Base-by-base conservation (phyloP, 169 alveolate genomes). In the Amoebophrya sp. region DNA sequence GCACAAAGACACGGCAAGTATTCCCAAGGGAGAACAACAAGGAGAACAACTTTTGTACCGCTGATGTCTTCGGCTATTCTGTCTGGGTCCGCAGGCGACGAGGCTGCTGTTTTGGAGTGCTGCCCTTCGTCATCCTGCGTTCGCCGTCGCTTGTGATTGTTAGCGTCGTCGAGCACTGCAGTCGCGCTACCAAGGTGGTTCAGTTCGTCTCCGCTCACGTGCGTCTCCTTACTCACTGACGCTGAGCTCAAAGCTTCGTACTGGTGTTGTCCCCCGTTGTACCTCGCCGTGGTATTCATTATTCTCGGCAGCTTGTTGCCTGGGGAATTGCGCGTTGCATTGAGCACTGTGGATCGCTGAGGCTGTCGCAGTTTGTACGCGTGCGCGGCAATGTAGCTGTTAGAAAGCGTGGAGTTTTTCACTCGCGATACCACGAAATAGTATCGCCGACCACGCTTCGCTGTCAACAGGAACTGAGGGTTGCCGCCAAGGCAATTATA, bases 321-420 rank as follows among this genome's bases (percentile, higher is more conserved):
- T 12, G 29, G 65, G 65, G 65, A 47, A 18, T 18, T 47, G 6
- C 65, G 65, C 18, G 18, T 47, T 47, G 29, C 29, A 47, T 6
- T 6, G 65, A 47, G 65, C 65, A 12, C 18, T 47, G 6, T 6
- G 29, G 18, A 47, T 18, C 83, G 83, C 83, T n/a, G n/a, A n/a
- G 83, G 33, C 83, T 29, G 10, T 6, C 83, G 2, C 83, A 65
- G 83, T 26, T 18, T 65, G 83, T 65, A 65, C 2, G 83, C 83
- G 83, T 65, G 83, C 39, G 83, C 83, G 36, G 83, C 83, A 36
- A 65, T 65, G 83, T 65, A 65, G 83, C 83, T 65, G 26, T 36
- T 65, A 18, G 83, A 65, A 1, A 65, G n/a, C 33, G 83, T 65
- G 38, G 83, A 6, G 26, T 65, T 65, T 36, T 65, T 65, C 83